Evolutionary conservation across 306 rosid species (phyloP), one percentile per base, ranked within the genome.

Genomic region (Spatholobus suberectus): DNA sequence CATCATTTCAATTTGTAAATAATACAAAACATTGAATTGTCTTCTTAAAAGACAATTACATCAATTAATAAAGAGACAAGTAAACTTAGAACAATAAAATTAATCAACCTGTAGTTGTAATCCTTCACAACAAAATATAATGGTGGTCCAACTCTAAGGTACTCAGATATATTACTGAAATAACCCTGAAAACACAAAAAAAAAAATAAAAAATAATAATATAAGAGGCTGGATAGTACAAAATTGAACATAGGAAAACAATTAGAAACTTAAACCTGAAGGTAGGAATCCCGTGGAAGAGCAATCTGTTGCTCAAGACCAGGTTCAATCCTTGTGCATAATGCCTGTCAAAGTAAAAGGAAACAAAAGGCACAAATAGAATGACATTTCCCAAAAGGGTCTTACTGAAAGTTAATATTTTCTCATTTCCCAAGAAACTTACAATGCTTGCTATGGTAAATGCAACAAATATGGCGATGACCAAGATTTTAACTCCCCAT

Each of bases 221-320:
- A 26, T 77, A 49, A 46, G 70, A 71, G 68, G 40, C 58, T 10
- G 46, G 73, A 73, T 21, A 78, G 78, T 66, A 75, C 17, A 81
- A 54, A 77, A 76, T 47, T 44, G 35, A 58, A 73, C 51, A 79
- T 14, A 68, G 43, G 75, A 72, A 73, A 41, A 43, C 41, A 72
- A 54, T 26, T 20, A 73, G 23, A 80, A 78, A 61, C 78, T 66
- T 73, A 79, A 79, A 95, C 99, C 99, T 95, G 99, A 76, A 95
- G 99, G 85, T 95, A 95, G 86, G 99, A 95, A 87, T 95, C 94
- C 69, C 97, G 89, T 3, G 99, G 99, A 92, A 95, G 99, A 84
- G 91, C 99, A 92, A 95, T 87, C 91, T 95, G 83, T 88, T 95
- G 99, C 88, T 95, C 98, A 70, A 95, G 90, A 77, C 99, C 99